These are phyloP conservation scores for Phycomyces blakesleeanus DNA, from an alignment of 192 early-diverging fungal genomes.

Conservation along the genomic window DNA sequence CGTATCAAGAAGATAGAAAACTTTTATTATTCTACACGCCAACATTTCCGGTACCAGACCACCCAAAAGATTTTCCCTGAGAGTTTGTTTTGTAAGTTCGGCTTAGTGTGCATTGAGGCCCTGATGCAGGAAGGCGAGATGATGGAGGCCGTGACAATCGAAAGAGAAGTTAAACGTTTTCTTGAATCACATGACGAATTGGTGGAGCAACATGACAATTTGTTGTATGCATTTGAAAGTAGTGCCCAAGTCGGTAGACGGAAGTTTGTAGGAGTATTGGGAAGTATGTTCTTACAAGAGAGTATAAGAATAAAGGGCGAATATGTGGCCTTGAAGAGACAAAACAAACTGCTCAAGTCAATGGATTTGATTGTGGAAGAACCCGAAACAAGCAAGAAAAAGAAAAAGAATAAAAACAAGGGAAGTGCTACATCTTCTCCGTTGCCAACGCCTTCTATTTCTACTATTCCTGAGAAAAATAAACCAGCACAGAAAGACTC, in stretches of 20 bases:
- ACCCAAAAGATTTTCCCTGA: constrained; percentile 26
- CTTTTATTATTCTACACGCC: constrained; percentile 51
- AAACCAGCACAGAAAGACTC: no score
- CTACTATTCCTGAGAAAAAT: no score
- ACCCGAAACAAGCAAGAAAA: constrained; percentile 5
- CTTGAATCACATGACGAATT: constrained; percentile 55
- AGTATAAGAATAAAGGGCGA: constrained; percentile 65
- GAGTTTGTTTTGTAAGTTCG: constrained; percentile 42
- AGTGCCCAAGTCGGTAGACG: constrained; percentile 52
- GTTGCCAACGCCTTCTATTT: no score
- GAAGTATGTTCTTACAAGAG: constrained; percentile 71
- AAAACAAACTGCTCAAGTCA: constrained; percentile 50
- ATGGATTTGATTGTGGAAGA: constrained; percentile 13
- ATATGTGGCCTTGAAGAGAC: constrained; percentile 47
- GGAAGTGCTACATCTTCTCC: no score
- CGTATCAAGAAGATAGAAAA: constrained; percentile 59
- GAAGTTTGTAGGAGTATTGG: constrained; percentile 67
- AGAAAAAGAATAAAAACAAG: constrained; percentile 34
- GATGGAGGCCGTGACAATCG: constrained; percentile 57
- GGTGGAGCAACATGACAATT: constrained; percentile 49
- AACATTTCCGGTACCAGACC: constrained; percentile 50
- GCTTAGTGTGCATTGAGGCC: constrained; percentile 58
- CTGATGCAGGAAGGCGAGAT: constrained; percentile 75
- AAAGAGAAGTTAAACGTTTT: constrained; percentile 46
- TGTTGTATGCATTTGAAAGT: constrained; percentile 59